Conservation (phyloP, 2,329 filamentous ascomycete species). For the Xylariaceae sp. region DNA sequence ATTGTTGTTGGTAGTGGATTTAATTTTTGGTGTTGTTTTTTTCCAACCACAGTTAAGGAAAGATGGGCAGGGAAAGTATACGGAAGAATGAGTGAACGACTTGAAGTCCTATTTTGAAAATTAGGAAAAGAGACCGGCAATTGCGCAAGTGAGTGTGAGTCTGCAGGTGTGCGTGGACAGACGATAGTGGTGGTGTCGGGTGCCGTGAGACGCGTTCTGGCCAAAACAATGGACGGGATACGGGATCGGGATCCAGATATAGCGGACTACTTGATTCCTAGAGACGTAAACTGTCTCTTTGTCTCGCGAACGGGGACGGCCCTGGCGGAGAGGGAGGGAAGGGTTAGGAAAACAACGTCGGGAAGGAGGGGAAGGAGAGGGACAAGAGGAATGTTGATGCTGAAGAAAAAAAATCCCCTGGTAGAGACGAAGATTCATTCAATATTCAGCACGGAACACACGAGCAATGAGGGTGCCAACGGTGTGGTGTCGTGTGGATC, state of each 20-base stretch:
- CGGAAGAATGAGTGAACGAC: constrained; percentile 9
- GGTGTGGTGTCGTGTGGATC: not conserved
- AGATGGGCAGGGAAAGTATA: no score
- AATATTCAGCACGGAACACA: no score
- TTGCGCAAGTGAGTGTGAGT: no score
- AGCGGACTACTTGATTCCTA: constrained; percentile 16
- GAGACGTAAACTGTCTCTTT: constrained; percentile 11
- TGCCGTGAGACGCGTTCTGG: constrained; percentile 16
- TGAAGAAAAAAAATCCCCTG: no score
- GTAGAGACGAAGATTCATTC: no score
- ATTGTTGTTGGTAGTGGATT: no score
- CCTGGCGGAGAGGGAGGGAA: constrained; percentile 7
- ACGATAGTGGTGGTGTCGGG: constrained; percentile 5
- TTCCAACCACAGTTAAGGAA: no score
- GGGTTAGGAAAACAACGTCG: constrained; percentile 15
- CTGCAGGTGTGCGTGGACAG: no score
- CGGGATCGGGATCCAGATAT: constrained; percentile 17
- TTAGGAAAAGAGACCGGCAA: not conserved
- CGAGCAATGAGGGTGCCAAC: not conserved
- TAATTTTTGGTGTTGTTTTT: no score
- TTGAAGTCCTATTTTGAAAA: constrained; percentile 3
- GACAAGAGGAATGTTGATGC: not conserved
- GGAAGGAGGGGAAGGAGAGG: constrained; percentile 7
- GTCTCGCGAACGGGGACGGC: constrained; percentile 17
- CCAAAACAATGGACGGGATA: constrained; percentile 18